Conservation (phyloP, 352 stramenopile genomes). For the Saprolegnia parasitica region DNA sequence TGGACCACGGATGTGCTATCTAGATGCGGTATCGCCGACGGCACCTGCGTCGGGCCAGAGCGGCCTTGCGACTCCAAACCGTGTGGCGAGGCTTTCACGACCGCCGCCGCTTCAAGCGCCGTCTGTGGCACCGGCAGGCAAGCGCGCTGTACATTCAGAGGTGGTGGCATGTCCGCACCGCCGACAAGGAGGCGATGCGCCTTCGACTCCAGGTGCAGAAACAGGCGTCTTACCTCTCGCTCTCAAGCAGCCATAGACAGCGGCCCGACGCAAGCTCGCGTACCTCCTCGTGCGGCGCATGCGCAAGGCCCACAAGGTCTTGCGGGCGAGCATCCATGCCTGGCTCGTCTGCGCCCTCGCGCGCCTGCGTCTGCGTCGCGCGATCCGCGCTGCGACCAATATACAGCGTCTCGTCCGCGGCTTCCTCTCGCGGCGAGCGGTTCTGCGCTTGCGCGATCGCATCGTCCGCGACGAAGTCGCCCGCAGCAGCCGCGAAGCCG, state of each 20-base stretch:
- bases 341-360: not conserved
- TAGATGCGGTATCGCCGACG: not conserved
- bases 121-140: not conserved
- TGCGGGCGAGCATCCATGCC: slow-evolving; percentile 1
- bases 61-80: not conserved
- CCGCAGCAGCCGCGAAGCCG: not conserved
- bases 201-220: slow-evolving; percentile 1
- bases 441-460: not conserved
- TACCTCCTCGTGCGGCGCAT: not conserved
- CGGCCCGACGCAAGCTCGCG: not conserved
- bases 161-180: slow-evolving; percentile 16
- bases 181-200: slow-evolving; percentile 18
- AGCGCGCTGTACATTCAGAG: slow-evolving; percentile 10
- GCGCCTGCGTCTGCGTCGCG: not conserved
- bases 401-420: slow-evolving; percentile 3
- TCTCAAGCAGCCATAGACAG: not conserved
- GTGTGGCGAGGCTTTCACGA: slow-evolving; percentile 13
- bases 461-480: slow-evolving; percentile 3
- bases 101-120: not conserved
- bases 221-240: not conserved
- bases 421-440: not conserved
- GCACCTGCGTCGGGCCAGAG: not conserved
- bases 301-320: not conserved
- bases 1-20: not conserved
- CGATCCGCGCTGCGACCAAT: not conserved